Evolutionary conservation across 176 grass and related monocot species (phyloP), one percentile per base, ranked within the genome.

Genomic region (Phoenix roebelenii): DNA sequence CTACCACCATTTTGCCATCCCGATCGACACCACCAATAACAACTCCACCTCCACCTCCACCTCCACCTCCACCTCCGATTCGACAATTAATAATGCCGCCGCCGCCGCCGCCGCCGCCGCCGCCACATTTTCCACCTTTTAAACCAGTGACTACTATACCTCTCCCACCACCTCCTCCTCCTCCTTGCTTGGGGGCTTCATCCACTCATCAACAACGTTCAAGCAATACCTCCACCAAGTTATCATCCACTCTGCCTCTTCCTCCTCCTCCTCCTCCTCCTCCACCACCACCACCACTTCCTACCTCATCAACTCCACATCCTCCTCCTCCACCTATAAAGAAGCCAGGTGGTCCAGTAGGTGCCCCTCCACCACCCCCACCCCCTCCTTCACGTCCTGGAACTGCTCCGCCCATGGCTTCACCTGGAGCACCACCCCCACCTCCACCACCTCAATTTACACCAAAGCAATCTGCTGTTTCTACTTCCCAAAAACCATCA

Each of bases 401-500:
- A 14, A 44, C 35, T 44, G 35, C 10, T 44, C 9, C 10, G 2
- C 15, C 72, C 82, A 58, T 72, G 35, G 35, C 67, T 69, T 23
- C 39, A 52, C 56, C 56, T 58, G 63, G 66, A 61, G 50, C 57
- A 68, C 77, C 77, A 64, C 59, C 73, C 63, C 53, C 60, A 25
- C 73, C 83, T 17, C 73, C 77, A 55, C 54, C 75, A 64, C 81
- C 74, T 72, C 57, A 58, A 77, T 52, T 64, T 57, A 16, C 29
- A 49, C 32, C 63, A 16, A 82, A 77, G 67, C 60, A 66, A 70
- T 54, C 50, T 50, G 51, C 51, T 22, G 19, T 14, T 51, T 26
- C 28, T 64, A n/a, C 49, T 75, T 68, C 67, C 56, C 68, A 66
- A 58, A 80, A 76, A 52, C 50, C 63, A 55, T 29, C 52, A 51